phyloP scores from a whole-genome alignment of 164 flowering plant genomes.

The Tetracentron sinense region DNA sequence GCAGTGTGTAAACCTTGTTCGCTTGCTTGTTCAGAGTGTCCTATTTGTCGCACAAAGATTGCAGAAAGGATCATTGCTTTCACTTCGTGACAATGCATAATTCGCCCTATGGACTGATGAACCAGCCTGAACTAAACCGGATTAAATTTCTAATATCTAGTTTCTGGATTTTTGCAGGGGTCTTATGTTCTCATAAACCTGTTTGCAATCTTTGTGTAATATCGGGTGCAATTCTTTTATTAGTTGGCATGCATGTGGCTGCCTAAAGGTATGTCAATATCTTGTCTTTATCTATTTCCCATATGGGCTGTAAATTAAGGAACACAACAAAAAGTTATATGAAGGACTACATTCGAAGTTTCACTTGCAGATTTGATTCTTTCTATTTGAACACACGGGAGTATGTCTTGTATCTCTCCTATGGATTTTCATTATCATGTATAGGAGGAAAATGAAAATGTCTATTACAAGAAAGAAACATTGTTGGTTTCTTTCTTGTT shows the following conservation, averaged over 20 bases:
- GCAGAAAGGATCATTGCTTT: slow-evolving; percentile 89
- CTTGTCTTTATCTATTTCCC: slow-evolving; percentile 21
- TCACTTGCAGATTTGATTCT: slow-evolving; percentile 19
- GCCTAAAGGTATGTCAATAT: slow-evolving; percentile 28
- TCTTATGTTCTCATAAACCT: slow-evolving; percentile 19
- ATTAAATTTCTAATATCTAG: neutral
- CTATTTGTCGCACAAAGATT: slow-evolving; percentile 85
- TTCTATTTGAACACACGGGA: slow-evolving; percentile 9
- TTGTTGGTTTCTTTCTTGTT: too few species aligned
- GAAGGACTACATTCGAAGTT: neutral
- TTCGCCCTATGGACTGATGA: neutral
- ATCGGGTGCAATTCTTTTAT: slow-evolving; percentile 64
- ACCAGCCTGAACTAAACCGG: neutral
- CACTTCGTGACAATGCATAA: slow-evolving; percentile 43
- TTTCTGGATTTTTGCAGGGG: slow-evolving; percentile 33
- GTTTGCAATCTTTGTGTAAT: slow-evolving; percentile 26
- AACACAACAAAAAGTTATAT: neutral
- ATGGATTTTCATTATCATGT: slow-evolving; percentile 10
- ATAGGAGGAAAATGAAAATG: slow-evolving; percentile 17
- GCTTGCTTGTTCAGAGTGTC: slow-evolving; percentile 92
- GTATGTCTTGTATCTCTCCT: neutral
- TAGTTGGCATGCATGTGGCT: slow-evolving; percentile 57
- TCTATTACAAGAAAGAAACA: too few species aligned
- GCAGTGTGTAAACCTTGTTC: slow-evolving; percentile 99
- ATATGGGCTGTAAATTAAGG: slow-evolving; percentile 36